Conservation (phyloP, 1,284 basidiomycete genomes). For the Moesziomyces sp. region DNA sequence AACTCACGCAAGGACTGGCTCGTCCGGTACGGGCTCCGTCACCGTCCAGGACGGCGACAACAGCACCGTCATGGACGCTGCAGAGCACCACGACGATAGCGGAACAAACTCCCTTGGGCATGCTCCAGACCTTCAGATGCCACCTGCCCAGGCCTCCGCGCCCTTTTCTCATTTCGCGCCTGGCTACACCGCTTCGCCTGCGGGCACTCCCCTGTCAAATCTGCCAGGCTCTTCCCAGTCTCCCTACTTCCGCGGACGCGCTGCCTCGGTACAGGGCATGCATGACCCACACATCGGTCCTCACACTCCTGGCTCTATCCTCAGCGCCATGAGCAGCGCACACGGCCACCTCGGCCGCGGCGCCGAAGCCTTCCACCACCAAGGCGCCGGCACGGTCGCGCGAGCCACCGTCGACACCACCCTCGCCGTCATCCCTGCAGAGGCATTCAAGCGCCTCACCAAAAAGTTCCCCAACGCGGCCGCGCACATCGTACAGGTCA, state of each 20-base stretch:
- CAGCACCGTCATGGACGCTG: slow-evolving; percentile 39
- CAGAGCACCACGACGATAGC: slow-evolving; percentile 24
- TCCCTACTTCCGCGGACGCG: slow-evolving; percentile 31
- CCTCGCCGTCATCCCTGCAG: slow-evolving; percentile 96
- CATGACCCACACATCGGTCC: slow-evolving; percentile 35
- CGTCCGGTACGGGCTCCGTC: slow-evolving; percentile 30
- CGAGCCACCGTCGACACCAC: slow-evolving; percentile 93
- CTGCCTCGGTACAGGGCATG: slow-evolving; percentile 23
- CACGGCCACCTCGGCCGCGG: slow-evolving; percentile 22
- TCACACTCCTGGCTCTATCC: slow-evolving; percentile 53
- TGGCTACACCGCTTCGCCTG: slow-evolving; percentile 16
- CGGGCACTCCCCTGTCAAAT: slow-evolving; percentile 22
- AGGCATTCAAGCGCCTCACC: slow-evolving; percentile 89
- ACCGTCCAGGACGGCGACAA: slow-evolving; percentile 46
- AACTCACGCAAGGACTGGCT: slow-evolving; percentile 27
- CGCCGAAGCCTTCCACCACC: slow-evolving; percentile 19
- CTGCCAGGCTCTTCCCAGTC: slow-evolving; percentile 20
- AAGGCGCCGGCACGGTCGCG: slow-evolving; percentile 73
- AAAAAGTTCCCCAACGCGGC: slow-evolving; percentile 96
- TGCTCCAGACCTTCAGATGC: slow-evolving; percentile 53
- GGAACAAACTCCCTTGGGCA: slow-evolving; percentile 16
- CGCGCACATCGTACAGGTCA: slow-evolving; percentile 97
- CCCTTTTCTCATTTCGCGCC: slow-evolving; percentile 54
- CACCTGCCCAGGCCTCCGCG: slow-evolving; percentile 53
- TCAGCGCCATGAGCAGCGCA: slow-evolving; percentile 47